A percentile compares a stretch with the other conserved stretches of the same genome.
Evolutionary conservation across 805 yeast genomes (phyloP).

Genomic region (Metschnikowia dekortorum): DNA sequence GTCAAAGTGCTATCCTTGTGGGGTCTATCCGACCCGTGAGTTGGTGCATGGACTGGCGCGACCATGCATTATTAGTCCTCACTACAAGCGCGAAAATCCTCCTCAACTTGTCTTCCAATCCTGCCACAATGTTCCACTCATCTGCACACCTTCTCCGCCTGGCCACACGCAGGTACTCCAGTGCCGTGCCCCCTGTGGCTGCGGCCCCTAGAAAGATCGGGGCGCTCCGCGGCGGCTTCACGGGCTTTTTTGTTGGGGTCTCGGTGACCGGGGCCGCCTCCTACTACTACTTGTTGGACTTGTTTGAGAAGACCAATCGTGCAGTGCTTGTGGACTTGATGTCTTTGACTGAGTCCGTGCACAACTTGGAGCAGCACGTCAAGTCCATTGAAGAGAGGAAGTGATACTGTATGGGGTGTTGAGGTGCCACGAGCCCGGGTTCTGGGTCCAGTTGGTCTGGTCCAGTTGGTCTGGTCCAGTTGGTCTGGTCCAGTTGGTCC

Average conservation of each 20-base stretch:
- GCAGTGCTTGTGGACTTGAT: conserved; percentile 74
- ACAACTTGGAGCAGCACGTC: conserved; percentile 65
- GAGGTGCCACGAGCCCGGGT: no score
- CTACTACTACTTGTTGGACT: conserved; percentile 73
- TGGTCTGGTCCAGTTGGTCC: no score
- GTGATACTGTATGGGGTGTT: not conserved
- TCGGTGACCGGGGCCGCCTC: conserved; percentile 70
- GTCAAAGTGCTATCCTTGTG: no score
- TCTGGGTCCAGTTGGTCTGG: not conserved
- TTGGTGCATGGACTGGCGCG: no score
- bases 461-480: no score
- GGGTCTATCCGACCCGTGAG: no score
- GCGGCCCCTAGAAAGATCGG: conserved; percentile 34
- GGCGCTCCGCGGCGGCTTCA: conserved; percentile 46
- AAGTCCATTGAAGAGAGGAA: conserved; percentile 49
- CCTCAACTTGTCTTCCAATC: not conserved
- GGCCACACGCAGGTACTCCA: conserved; percentile 20
- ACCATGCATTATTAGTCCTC: not conserved
- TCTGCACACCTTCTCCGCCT: not conserved
- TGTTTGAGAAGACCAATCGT: conserved; percentile 67
- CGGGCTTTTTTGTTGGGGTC: conserved; percentile 79
- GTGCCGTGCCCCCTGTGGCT: conserved; percentile 17
- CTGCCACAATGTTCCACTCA: not conserved
- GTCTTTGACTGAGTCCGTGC: conserved; percentile 62
- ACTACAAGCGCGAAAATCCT: not conserved